Evolutionary conservation across 108 stramenopile genomes (phyloP).

Genomic region (Nitzschia sp.): DNA sequence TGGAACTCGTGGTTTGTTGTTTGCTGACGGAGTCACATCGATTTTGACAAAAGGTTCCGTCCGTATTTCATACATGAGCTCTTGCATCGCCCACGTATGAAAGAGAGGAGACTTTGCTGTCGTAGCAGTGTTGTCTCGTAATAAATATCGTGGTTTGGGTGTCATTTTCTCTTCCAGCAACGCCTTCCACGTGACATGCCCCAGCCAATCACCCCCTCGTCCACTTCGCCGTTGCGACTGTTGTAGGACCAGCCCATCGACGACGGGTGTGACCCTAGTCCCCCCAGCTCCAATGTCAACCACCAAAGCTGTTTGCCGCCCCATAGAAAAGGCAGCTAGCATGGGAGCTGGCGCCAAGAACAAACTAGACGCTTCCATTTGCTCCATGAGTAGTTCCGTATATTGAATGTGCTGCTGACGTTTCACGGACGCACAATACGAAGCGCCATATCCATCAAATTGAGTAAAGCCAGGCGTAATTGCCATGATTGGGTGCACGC

Average conservation of each 20-base stretch:
- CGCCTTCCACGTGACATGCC: slow-evolving; percentile 64
- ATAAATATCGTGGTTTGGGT: slow-evolving; percentile 58
- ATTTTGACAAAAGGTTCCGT: slow-evolving; percentile 45
- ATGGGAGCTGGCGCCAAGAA: slow-evolving; percentile 82
- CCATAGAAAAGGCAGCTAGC: slow-evolving; percentile 79
- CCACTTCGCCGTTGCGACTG: slow-evolving; percentile 69
- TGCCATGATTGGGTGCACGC: slow-evolving; percentile 55
- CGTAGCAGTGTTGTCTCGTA: slow-evolving; percentile 10
- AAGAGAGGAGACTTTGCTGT: slow-evolving; percentile 34
- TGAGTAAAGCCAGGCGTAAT: slow-evolving; percentile 48
- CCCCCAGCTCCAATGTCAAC: slow-evolving; percentile 81
- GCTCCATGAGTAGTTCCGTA: slow-evolving; percentile 78
- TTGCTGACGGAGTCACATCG: background rate
- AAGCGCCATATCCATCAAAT: slow-evolving; percentile 11
- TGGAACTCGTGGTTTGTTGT: slow-evolving; percentile 11
- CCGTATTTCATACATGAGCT: slow-evolving; percentile 80
- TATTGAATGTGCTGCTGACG: slow-evolving; percentile 55
- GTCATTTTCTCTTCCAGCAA: slow-evolving; percentile 44
- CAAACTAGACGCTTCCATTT: slow-evolving; percentile 64
- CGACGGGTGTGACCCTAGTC: slow-evolving; percentile 72
- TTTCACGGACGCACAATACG: slow-evolving; percentile 30
- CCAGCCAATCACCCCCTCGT: slow-evolving; percentile 80
- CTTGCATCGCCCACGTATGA: slow-evolving; percentile 72
- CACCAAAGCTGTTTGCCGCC: slow-evolving; percentile 77
- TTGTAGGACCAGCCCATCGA: slow-evolving; percentile 76